Evolutionary conservation across 192 early-diverging fungal genomes (phyloP).

Genomic region (Mortierella alpina): DNA sequence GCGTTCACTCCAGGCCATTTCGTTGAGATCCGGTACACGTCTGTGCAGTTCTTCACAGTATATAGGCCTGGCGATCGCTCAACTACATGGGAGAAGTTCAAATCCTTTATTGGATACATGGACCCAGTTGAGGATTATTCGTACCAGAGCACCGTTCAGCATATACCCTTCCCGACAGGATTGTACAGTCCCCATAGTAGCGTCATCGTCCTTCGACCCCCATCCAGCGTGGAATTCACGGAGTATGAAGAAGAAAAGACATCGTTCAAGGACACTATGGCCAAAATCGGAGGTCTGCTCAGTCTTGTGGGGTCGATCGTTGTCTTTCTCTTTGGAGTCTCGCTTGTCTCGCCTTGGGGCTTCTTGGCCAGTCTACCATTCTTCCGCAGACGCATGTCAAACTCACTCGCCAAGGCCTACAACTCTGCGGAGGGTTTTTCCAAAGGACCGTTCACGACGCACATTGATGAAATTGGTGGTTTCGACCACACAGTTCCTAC

Average conservation of each 20-base stretch:
- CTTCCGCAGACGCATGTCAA: slow-evolving; percentile 20
- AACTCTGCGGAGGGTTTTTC: slow-evolving; percentile 14
- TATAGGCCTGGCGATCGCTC: neutral
- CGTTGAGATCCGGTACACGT: slow-evolving; percentile 30
- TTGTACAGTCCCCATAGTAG: slow-evolving; percentile 11
- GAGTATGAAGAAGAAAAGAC: slow-evolving; percentile 25
- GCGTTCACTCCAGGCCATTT: slow-evolving; percentile 28
- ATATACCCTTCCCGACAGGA: slow-evolving; percentile 9
- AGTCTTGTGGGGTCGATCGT: slow-evolving; percentile 19
- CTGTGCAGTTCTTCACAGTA: neutral
- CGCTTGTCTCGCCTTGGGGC: slow-evolving; percentile 37
- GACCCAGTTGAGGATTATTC: neutral
- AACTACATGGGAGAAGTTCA: neutral
- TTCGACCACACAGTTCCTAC: slow-evolving; percentile 9
- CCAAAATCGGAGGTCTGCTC: slow-evolving; percentile 32
- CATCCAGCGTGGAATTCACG: neutral
- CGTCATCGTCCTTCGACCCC: slow-evolving; percentile 30
- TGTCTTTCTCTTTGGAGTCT: slow-evolving; percentile 40
- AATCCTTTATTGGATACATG: slow-evolving; percentile 10
- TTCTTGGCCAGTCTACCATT: slow-evolving; percentile 18
- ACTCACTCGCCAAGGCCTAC: slow-evolving; percentile 26
- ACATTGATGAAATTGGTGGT: slow-evolving; percentile 15
- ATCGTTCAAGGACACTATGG: slow-evolving; percentile 25
- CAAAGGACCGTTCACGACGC: slow-evolving; percentile 43
- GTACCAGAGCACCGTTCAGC: neutral